These are phyloP conservation scores for Suhomyces bolitotheri DNA, from an alignment of 1,139 yeast species.

Conservation along the genomic window DNA sequence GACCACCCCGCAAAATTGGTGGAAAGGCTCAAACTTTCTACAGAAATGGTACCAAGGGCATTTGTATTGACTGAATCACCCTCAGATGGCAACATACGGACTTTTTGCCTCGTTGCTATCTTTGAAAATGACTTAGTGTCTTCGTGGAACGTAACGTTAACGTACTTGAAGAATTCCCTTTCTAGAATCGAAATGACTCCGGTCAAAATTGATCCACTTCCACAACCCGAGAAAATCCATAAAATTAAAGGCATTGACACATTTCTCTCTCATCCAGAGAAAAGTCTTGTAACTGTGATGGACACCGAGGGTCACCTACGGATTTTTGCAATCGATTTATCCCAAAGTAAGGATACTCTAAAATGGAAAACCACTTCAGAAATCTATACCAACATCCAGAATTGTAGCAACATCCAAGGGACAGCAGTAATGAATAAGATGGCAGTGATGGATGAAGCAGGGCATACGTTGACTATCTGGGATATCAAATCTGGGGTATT, in stretches of 20 bases:
- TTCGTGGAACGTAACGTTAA: slow-evolving; percentile 31
- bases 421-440: slow-evolving; percentile 67
- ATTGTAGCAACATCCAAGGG: slow-evolving; percentile 61
- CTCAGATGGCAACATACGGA: slow-evolving; percentile 3
- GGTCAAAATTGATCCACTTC: slow-evolving; percentile 12
- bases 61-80: slow-evolving; percentile 26
- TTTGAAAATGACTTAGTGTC: slow-evolving; percentile 26
- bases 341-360: neutral
- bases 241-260: slow-evolving; percentile 64
- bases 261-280: slow-evolving; percentile 37
- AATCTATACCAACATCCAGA: slow-evolving; percentile 55
- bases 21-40: slow-evolving; percentile 16
- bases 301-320: slow-evolving; percentile 56
- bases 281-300: slow-evolving; percentile 60
- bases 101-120: slow-evolving; percentile 30
- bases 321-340: slow-evolving; percentile 30
- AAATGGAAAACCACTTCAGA: slow-evolving; percentile 53
- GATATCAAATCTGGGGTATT: slow-evolving; percentile 66
- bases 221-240: slow-evolving; percentile 35
- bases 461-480: slow-evolving; percentile 66
- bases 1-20: slow-evolving; percentile 33
- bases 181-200: neutral
- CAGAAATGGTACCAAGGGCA: slow-evolving; percentile 26
- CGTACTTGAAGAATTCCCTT: slow-evolving; percentile 18
- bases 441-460: slow-evolving; percentile 62